Evolutionary conservation across 2,329 filamentous ascomycete species (phyloP).

Genomic region (Chaetomium strumarium): DNA sequence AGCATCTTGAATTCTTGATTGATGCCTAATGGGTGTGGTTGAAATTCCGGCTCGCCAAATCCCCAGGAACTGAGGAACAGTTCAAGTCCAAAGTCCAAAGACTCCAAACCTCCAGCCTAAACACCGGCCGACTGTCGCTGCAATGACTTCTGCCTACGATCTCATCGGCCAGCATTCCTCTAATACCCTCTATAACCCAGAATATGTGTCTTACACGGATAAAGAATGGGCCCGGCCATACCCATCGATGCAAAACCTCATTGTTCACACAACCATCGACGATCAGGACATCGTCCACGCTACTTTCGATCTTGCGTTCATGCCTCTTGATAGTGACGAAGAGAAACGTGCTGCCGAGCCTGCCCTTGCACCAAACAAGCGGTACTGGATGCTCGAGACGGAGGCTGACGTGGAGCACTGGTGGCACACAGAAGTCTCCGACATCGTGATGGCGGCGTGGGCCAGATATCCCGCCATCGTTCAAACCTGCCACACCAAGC

Average conservation of each 20-base stretch:
- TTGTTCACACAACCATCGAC: not conserved
- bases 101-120: too few relatives aligned
- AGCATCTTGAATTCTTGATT: too few relatives aligned
- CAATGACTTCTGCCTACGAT: too few relatives aligned
- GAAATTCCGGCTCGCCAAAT: too few relatives aligned
- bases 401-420: slow-evolving; percentile 21
- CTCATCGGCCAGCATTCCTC: not conserved
- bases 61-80: too few relatives aligned
- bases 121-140: too few relatives aligned
- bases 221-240: not conserved
- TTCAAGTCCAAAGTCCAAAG: too few relatives aligned
- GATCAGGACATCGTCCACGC: not conserved
- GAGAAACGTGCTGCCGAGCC: not conserved
- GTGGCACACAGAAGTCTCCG: not conserved
- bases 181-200: not conserved
- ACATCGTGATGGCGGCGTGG: slow-evolving; percentile 12
- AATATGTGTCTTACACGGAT: not conserved
- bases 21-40: too few relatives aligned
- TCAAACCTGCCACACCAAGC: slow-evolving; percentile 10
- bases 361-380: not conserved
- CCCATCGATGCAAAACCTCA: not conserved
- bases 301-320: not conserved
- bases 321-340: not conserved
- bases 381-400: not conserved
- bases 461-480: slow-evolving; percentile 6